Conservation (phyloP, 2,329 filamentous ascomycete genomes). For the Allantophomopsis lycopodina region DNA sequence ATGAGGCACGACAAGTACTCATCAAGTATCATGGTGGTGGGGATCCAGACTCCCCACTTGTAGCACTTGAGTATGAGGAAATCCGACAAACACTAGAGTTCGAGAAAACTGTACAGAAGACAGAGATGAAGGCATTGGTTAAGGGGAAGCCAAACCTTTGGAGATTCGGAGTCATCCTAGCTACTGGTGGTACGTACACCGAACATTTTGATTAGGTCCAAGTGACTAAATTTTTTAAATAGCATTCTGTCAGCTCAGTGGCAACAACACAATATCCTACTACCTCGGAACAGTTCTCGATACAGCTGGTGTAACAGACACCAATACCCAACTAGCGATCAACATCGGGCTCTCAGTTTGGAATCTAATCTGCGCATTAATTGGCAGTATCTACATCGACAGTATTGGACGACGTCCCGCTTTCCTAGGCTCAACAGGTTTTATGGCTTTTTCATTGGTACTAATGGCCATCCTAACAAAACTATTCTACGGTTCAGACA, state of each 20-base stretch:
- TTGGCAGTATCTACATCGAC: slow-evolving; percentile 41
- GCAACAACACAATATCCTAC: slow-evolving; percentile 7
- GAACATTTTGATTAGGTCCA: too few species aligned
- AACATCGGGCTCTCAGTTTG: slow-evolving; percentile 40
- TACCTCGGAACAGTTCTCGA: slow-evolving; percentile 16
- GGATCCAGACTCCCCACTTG: slow-evolving; percentile 15
- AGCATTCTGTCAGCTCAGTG: too few species aligned
- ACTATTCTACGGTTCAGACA: background rate
- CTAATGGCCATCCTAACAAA: background rate
- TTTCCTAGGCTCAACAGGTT: slow-evolving; percentile 33
- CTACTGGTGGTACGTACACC: too few species aligned
- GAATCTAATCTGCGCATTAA: slow-evolving; percentile 36
- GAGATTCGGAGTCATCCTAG: too few species aligned
- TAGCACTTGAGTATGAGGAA: background rate
- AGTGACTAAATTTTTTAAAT: too few species aligned
- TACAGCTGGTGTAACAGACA: slow-evolving; percentile 16
- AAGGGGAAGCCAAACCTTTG: too few species aligned
- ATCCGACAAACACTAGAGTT: background rate
- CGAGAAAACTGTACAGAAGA: background rate
- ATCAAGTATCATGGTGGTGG: slow-evolving; percentile 30
- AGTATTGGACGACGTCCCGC: slow-evolving; percentile 37
- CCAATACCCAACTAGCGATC: slow-evolving; percentile 23
- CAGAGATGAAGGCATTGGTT: slow-evolving; percentile 20
- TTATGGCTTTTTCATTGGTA: slow-evolving; percentile 4
- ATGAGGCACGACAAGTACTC: slow-evolving; percentile 20